These are phyloP conservation scores for Annulohypoxylon bovei DNA, from an alignment of 495 filamentous ascomycete species.

Conservation along the genomic window DNA sequence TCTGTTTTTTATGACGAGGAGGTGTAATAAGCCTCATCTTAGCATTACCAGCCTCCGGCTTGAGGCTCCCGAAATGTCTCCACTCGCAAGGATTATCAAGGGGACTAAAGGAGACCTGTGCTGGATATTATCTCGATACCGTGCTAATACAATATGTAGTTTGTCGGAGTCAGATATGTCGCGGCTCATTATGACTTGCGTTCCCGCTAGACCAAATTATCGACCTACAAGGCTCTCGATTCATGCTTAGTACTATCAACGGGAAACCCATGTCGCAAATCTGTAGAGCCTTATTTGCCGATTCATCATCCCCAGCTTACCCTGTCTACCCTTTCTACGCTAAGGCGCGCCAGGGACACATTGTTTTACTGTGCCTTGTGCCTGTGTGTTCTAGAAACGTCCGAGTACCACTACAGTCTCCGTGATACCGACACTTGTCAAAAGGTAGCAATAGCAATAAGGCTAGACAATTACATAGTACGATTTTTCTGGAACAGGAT, in stretches of 20 bases:
- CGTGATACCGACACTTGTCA: conserved; percentile 8
- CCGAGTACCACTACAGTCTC: background rate
- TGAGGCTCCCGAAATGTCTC: conserved; percentile 32
- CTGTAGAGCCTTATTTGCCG: conserved; percentile 19
- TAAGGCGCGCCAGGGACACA: background rate
- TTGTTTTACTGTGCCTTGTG: background rate
- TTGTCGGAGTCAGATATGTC: conserved; percentile 11
- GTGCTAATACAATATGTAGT: conserved; percentile 26
- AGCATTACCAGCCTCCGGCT: conserved; percentile 21
- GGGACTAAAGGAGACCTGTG: background rate
- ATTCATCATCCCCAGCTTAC: conserved; percentile 8
- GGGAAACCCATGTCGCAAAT: conserved; percentile 29
- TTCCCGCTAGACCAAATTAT: conserved; percentile 19
- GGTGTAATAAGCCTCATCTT: conserved; percentile 41
- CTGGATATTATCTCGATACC: conserved; percentile 1
- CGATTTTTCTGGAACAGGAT: conserved; percentile 12
- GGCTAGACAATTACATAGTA: conserved; percentile 27
- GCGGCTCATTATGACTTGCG: conserved; percentile 30
- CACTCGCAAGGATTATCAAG: conserved; percentile 15
- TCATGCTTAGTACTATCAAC: conserved; percentile 12
- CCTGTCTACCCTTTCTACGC: conserved; percentile 13
- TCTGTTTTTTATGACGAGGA: conserved; percentile 28
- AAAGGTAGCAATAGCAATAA: conserved; percentile 23
- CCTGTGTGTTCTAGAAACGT: conserved; percentile 13
- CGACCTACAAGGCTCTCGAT: conserved; percentile 28